phyloP scores from a whole-genome alignment of 805 yeast species.

The Teunomyces funiuensis region DNA sequence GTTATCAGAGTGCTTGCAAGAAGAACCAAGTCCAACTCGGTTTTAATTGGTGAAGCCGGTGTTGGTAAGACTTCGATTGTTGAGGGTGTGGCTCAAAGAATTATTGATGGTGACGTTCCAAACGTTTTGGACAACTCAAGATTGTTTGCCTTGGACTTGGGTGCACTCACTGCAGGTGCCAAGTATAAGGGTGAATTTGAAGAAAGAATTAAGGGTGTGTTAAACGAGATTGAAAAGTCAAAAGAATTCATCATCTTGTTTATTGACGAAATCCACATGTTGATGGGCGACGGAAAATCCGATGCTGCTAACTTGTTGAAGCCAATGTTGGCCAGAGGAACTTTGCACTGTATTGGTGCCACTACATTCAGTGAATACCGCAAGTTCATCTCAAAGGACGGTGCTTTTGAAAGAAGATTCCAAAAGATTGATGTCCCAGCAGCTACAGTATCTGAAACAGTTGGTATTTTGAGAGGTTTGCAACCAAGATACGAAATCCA shows the following conservation, averaged over 20 bases:
- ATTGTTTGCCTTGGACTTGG: slow-evolving; percentile 86
- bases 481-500: slow-evolving; percentile 95
- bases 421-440: slow-evolving; percentile 96
- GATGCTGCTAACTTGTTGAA: slow-evolving; percentile 96
- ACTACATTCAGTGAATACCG: slow-evolving; percentile 95
- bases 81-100: slow-evolving; percentile 98
- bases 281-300: slow-evolving; percentile 98
- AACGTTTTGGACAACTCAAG: slow-evolving; percentile 77
- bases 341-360: slow-evolving; percentile 96
- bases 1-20: slow-evolving; percentile 95
- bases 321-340: slow-evolving; percentile 96
- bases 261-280: slow-evolving; percentile 98
- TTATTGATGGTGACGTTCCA: slow-evolving; percentile 94
- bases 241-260: slow-evolving; percentile 83
- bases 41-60: slow-evolving; percentile 98
- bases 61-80: slow-evolving; percentile 98
- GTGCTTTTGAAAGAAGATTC: slow-evolving; percentile 98
- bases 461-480: slow-evolving; percentile 93
- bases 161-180: slow-evolving; percentile 98
- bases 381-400: slow-evolving; percentile 90
- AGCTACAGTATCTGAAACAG: slow-evolving; percentile 88
- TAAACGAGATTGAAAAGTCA: slow-evolving; percentile 89
- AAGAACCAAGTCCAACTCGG: slow-evolving; percentile 95
- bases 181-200: slow-evolving; percentile 98
- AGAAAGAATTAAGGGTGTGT: slow-evolving; percentile 95